phyloP scores from a whole-genome alignment of 2,329 filamentous ascomycete species.

The Trichophyton rubrum region DNA sequence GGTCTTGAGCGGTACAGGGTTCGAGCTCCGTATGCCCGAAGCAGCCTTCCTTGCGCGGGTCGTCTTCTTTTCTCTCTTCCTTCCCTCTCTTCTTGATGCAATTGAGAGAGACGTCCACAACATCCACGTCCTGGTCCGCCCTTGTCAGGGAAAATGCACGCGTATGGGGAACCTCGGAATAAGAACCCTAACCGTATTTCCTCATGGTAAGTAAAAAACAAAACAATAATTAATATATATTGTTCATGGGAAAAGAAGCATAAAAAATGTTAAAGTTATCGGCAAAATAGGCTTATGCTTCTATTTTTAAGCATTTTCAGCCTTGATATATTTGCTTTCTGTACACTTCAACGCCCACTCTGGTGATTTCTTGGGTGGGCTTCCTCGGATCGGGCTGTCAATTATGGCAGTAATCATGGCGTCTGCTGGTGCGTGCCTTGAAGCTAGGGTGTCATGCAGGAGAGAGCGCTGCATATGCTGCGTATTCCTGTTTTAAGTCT shows the following conservation, averaged over 20 bases:
- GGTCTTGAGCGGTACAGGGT: not conserved
- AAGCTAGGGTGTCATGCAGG: not conserved
- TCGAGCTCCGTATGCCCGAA: not conserved
- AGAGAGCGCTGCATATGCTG: not conserved
- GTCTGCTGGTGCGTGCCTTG: not conserved
- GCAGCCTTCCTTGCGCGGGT: not conserved
- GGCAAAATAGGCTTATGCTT: not conserved
- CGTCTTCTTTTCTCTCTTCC: too few species aligned
- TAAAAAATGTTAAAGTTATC: not conserved
- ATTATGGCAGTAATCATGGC: not conserved
- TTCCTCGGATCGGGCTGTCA: not conserved
- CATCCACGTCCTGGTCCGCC: not conserved
- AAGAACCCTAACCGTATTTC: not conserved
- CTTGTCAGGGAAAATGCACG: constrained; percentile 1
- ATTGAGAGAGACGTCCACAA: not conserved
- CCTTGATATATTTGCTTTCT: not conserved
- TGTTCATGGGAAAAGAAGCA: not conserved
- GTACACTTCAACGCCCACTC: not conserved
- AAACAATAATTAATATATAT: not conserved
- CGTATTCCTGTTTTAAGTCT: not conserved
- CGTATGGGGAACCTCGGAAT: constrained; percentile 2
- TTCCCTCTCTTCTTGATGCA: not conserved
- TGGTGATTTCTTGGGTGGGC: not conserved
- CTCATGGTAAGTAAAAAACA: not conserved
- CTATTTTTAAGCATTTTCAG: constrained; percentile 1